Evolutionary conservation across 345 rosid species (phyloP).

Genomic region (Gynandropsis gynandra): DNA sequence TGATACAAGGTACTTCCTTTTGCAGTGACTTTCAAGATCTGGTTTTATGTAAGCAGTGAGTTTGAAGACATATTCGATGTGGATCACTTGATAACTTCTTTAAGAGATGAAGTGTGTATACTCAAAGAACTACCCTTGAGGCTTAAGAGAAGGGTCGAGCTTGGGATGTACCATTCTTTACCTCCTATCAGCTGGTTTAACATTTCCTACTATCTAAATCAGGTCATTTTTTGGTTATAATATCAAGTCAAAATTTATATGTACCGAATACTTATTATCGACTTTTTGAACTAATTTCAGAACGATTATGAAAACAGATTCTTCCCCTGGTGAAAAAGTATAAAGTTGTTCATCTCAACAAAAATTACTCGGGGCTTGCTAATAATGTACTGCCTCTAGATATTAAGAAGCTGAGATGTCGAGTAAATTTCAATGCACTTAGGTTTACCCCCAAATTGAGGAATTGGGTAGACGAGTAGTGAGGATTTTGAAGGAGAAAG

Average conservation of each 20-base stretch:
- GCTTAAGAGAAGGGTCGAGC: slow-evolving; percentile 51
- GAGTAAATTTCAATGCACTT: slow-evolving; percentile 73
- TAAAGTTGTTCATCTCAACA: slow-evolving; percentile 82
- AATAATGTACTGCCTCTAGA: slow-evolving; percentile 71
- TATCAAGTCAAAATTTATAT: slow-evolving; percentile 1
- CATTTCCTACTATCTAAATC: slow-evolving; percentile 68
- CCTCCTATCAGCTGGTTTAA: slow-evolving; percentile 83
- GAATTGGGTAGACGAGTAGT: slow-evolving; percentile 74
- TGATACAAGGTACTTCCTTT: too few species aligned
- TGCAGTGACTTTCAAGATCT: slow-evolving; percentile 42
- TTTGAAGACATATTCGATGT: slow-evolving; percentile 91
- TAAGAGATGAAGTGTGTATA: slow-evolving; percentile 90
- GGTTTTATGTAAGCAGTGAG: slow-evolving; percentile 41
- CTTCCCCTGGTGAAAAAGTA: slow-evolving; percentile 76
- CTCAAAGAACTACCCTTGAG: too few species aligned
- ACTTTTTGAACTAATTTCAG: slow-evolving; percentile 13
- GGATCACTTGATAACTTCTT: slow-evolving; percentile 76
- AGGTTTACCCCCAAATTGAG: slow-evolving; percentile 76
- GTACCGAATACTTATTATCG: background rate
- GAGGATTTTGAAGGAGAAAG: slow-evolving; percentile 61
- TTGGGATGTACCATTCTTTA: slow-evolving; percentile 56
- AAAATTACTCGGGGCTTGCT: slow-evolving; percentile 82
- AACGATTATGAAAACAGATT: slow-evolving; percentile 45
- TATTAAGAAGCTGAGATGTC: slow-evolving; percentile 85
- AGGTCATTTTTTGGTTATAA: slow-evolving; percentile 34